A percentile compares a stretch with the other conserved stretches of the same genome.
Evolutionary conservation across 495 filamentous ascomycete genomes (phyloP).

Genomic region (Cladorrhinum samala): DNA sequence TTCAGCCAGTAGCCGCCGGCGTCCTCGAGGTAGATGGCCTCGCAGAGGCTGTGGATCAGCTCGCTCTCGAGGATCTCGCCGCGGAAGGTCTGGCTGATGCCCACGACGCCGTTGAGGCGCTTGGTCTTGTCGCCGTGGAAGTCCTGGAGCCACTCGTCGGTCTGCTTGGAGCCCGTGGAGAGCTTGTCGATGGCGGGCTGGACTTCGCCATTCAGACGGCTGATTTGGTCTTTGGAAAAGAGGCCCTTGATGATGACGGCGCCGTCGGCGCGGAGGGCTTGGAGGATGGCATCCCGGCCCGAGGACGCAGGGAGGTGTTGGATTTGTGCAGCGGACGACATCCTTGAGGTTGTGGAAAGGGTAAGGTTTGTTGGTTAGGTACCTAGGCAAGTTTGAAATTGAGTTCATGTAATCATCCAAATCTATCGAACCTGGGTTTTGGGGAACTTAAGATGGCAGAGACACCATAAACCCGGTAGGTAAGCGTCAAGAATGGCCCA

Average conservation of each 20-base stretch:
- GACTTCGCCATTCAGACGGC: constrained; percentile 2
- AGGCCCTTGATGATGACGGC: constrained; percentile 11
- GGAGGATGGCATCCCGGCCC: constrained; percentile 1
- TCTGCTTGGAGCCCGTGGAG: background rate
- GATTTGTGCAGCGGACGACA: too few species aligned
- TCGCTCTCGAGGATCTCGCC: constrained; percentile 8
- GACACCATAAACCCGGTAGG: too few species aligned
- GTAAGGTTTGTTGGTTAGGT: too few species aligned
- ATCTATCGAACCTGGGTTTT: too few species aligned
- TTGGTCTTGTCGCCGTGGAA: constrained; percentile 10
- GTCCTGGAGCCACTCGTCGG: constrained; percentile 4
- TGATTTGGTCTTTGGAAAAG: background rate
- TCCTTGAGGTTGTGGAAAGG: too few species aligned
- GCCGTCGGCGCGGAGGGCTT: constrained; percentile 6
- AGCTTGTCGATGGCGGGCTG: background rate
- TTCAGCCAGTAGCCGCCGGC: constrained; percentile 12
- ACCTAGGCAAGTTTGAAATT: too few species aligned
- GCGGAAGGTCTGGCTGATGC: constrained; percentile 3
- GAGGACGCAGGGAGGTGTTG: background rate
- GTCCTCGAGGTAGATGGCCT: constrained; percentile 5
- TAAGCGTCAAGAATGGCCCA: too few species aligned
- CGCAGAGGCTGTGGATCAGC: constrained; percentile 5
- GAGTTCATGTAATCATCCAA: too few species aligned
- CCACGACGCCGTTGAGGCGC: constrained; percentile 8
- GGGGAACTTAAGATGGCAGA: too few species aligned